Percentiles rank a stretch among this genome's conserved stretches.
Evolutionary conservation across 2,329 filamentous ascomycete species (phyloP).

Genomic region (Salinomyces thailandicus): DNA sequence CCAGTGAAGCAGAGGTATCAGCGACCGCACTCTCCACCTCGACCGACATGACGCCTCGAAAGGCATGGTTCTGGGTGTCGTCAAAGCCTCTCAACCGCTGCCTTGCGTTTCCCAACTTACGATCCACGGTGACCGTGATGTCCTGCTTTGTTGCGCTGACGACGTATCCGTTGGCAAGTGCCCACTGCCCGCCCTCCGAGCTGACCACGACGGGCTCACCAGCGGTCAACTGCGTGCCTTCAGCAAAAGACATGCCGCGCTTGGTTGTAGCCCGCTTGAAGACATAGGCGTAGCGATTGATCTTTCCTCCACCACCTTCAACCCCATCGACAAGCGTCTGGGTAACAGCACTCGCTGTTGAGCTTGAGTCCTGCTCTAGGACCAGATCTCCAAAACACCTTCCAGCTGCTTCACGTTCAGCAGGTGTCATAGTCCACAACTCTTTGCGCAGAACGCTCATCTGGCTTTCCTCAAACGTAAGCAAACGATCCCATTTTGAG

Average conservation of each 20-base stretch:
- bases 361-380: slow-evolving; percentile 45
- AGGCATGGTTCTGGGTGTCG: slow-evolving; percentile 66
- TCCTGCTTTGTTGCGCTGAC: slow-evolving; percentile 62
- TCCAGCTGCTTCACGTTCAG: slow-evolving; percentile 75
- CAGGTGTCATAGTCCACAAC: slow-evolving; percentile 90
- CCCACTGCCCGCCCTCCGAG: slow-evolving; percentile 90
- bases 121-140: slow-evolving; percentile 83
- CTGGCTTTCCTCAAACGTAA: slow-evolving; percentile 91
- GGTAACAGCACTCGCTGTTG: slow-evolving; percentile 10
- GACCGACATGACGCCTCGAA: slow-evolving; percentile 86
- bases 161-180: slow-evolving; percentile 84
- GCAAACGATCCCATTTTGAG: slow-evolving; percentile 81
- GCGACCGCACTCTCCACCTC: slow-evolving; percentile 38
- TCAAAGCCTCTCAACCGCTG: slow-evolving; percentile 68
- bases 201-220: slow-evolving; percentile 95
- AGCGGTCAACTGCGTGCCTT: slow-evolving; percentile 67
- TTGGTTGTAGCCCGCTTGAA: slow-evolving; percentile 51
- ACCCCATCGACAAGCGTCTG: slow-evolving; percentile 18
- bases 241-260: slow-evolving; percentile 68
- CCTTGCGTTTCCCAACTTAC: slow-evolving; percentile 76
- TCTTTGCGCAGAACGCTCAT: slow-evolving; percentile 78
- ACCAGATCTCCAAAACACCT: slow-evolving; percentile 83
- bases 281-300: slow-evolving; percentile 82
- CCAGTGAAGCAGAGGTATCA: slow-evolving; percentile 31
- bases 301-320: slow-evolving; percentile 51